These are phyloP conservation scores for Pisolithus orientalis DNA, from an alignment of 768 basidiomycete genomes.

Conservation along the genomic window DNA sequence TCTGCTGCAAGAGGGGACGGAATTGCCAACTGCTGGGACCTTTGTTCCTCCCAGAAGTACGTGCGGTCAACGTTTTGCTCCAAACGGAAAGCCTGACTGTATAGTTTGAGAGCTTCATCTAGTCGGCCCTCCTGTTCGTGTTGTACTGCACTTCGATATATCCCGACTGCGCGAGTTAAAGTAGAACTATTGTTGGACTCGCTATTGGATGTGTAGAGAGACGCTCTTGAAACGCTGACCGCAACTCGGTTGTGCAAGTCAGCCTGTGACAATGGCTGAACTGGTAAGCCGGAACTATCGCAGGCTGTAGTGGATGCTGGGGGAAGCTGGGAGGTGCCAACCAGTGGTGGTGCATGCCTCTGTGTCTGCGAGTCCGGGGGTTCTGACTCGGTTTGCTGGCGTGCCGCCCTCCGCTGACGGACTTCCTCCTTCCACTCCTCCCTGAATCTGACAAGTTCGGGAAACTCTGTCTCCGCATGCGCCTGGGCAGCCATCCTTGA, in stretches of 20 bases:
- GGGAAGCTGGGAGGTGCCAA: slow-evolving; percentile 2
- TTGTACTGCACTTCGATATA: slow-evolving; percentile 66
- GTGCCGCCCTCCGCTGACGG: slow-evolving; percentile 23
- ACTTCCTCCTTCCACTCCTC: slow-evolving; percentile 71
- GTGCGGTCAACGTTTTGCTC: slow-evolving; percentile 70
- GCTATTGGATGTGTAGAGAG: slow-evolving; percentile 18
- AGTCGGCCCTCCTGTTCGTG: slow-evolving; percentile 69
- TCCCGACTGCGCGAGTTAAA: slow-evolving; percentile 47
- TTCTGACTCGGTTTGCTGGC: neutral
- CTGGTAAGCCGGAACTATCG: neutral
- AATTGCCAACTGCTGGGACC: slow-evolving; percentile 8
- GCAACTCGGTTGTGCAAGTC: slow-evolving; percentile 6
- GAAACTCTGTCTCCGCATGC: slow-evolving; percentile 36
- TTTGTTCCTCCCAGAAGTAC: slow-evolving; percentile 53
- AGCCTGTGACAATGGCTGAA: slow-evolving; percentile 5
- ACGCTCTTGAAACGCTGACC: slow-evolving; percentile 4
- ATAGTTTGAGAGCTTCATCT: slow-evolving; percentile 69
- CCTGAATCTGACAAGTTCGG: slow-evolving; percentile 65
- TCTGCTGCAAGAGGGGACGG: slow-evolving; percentile 15
- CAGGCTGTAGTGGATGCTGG: neutral
- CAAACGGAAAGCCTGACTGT: slow-evolving; percentile 75
- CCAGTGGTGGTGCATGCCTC: slow-evolving; percentile 4
- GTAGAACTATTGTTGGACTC: slow-evolving; percentile 27
- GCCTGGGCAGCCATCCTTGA: neutral
- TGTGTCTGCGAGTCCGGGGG: neutral